Percentiles rank a stretch among this genome's conserved stretches.
Conservation (phyloP, 345 rosid species). For the Salix koriyanagi region DNA sequence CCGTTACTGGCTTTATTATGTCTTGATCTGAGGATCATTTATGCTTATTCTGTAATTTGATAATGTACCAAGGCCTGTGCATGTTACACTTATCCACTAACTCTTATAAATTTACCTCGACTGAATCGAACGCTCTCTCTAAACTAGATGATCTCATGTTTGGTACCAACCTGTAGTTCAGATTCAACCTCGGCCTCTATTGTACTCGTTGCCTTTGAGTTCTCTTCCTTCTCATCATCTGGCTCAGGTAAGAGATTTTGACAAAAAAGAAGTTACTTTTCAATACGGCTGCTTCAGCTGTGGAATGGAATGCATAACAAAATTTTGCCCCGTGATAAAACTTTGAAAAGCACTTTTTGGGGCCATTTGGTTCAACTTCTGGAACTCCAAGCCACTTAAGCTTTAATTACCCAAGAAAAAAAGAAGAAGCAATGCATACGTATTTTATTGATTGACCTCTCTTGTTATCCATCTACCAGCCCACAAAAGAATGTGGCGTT, state of each 20-base stretch:
- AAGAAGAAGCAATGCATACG: background rate
- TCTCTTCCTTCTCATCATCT: slow-evolving; percentile 5
- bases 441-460: background rate
- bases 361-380: background rate
- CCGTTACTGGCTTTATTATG: background rate
- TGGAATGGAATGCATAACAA: background rate
- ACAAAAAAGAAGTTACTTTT: background rate
- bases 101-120: slow-evolving; percentile 13
- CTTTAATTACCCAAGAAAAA: background rate
- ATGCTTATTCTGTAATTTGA: background rate
- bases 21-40: background rate
- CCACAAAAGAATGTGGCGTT: background rate
- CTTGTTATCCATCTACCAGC: background rate
- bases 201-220: slow-evolving; percentile 21
- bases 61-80: background rate
- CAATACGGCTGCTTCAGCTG: background rate
- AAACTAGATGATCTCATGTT: slow-evolving; percentile 18
- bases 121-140: background rate
- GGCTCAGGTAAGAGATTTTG: background rate
- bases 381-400: slow-evolving; percentile 8
- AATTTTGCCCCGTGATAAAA: background rate
- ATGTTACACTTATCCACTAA: too few species aligned
- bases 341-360: slow-evolving; percentile 10
- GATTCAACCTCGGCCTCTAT: slow-evolving; percentile 43
- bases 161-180: slow-evolving; percentile 28